Conservation (phyloP, 768 basidiomycete species). For the Boletus subcaerulescens region DNA sequence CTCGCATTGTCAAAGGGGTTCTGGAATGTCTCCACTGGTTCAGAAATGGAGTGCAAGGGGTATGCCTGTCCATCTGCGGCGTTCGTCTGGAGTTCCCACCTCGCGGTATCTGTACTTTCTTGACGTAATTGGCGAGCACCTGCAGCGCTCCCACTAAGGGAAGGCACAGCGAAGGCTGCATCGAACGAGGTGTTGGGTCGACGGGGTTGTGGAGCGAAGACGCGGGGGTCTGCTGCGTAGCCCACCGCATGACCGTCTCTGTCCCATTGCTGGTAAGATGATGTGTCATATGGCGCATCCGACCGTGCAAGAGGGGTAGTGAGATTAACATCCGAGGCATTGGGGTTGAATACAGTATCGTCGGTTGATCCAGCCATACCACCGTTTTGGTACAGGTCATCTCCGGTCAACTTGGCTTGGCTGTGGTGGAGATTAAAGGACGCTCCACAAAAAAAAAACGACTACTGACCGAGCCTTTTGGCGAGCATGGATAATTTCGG, state of each 20-base stretch:
- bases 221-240: constrained; percentile 40
- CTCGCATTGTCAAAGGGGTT: constrained; percentile 27
- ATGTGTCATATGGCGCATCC: constrained; percentile 29
- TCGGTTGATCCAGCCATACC: constrained; percentile 30
- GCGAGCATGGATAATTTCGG: constrained; percentile 61
- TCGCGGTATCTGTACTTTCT: constrained; percentile 30
- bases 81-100: constrained; percentile 31
- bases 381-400: constrained; percentile 29
- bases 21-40: constrained; percentile 11
- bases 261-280: constrained; percentile 50
- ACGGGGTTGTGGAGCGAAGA: constrained; percentile 53
- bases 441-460: neutral
- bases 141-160: constrained; percentile 13
- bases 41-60: constrained; percentile 20
- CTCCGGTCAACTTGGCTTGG: constrained; percentile 49
- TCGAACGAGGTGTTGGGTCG: constrained; percentile 18
- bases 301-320: constrained; percentile 23
- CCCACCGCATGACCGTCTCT: constrained; percentile 47
- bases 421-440: constrained; percentile 31
- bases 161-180: constrained; percentile 6
- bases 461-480: constrained; percentile 62
- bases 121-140: constrained; percentile 15
- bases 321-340: constrained; percentile 42
- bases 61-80: constrained; percentile 25
- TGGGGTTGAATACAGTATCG: constrained; percentile 36